Base-by-base conservation (phyloP, 768 basidiomycete species). In the Nevesoporus exiguus region DNA sequence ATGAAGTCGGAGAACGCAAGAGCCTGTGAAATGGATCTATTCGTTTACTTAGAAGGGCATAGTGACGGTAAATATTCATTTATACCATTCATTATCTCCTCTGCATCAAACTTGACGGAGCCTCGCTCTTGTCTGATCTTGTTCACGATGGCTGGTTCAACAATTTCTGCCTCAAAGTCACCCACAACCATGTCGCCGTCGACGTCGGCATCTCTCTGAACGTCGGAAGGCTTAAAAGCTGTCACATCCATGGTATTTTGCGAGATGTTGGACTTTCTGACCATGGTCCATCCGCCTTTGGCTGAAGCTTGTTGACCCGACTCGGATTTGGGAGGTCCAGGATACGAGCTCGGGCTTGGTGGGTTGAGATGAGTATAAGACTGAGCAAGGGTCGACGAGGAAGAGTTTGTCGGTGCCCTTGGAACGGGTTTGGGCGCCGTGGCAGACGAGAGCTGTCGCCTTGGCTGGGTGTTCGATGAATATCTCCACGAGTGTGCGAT, bases 341-440 rank as follows among this genome's bases (percentile, higher is more conserved):
- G 84, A 69, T 90, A 90, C 15, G 89, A 90, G 55, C 84, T 81
- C 25, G 86, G 83, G 68, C 83, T 83, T 22, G 89, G 90, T 3
- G 83, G 82, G 58, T 77, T 79, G 34, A 93, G 72, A 69, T 92
- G 88, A 44, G 90, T 93, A 70, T 89, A 93, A 10, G 89, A 91
- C 59, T 85, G 87, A 31, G 86, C 81, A 21, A 91, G 77, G 27
- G 84, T 84, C 1, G 85, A 85, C 0, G 83, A 82, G 6, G 86
- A 87, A 8, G 78, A 78, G 67, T 75, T 77, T 19, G 63, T 69
- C 55, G 69, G 57, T 7, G 73, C 69, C 50, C 73, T 76, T 47
- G 83, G 83, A 11, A 85, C 82, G 39, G 78, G 78, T 57, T 76
- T 82, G 14, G 87, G 82, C 19, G 79, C 73, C 21, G 80, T 74